Evolutionary conservation across 148 eudicot genomes (phyloP), one percentile per base, ranked within the genome.

Genomic region (Rhododendron williamsianum): DNA sequence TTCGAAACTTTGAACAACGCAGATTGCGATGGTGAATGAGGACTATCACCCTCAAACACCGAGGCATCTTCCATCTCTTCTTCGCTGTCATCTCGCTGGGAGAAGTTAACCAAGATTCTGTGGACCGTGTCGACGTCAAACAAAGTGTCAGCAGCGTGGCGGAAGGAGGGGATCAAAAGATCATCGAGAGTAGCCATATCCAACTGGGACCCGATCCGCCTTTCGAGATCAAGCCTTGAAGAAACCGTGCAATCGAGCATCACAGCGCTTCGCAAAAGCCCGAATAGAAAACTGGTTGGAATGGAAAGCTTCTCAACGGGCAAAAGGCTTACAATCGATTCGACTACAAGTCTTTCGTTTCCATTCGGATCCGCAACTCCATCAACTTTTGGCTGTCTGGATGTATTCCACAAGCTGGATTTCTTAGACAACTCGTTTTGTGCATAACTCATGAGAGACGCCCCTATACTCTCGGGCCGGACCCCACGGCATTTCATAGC

Each of bases 401-500:
- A 56, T 43, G 79, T 80, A 84, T 91, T 92, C 94, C 93, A 92
- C 25, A 87, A 85, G 83, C 90, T 89, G 56, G 93, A 90, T 87
- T 91, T 93, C 76, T 93, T 96, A 0, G 92, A 90, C 84, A 97
- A 73, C 87, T 93, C 95, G 79, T 91, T 92, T 45, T 94, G 91
- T 6, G 99, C 98, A 80, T 95, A 97, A 35, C 89, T 94, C 65
- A 94, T 88, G 15, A 97, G 95, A 1, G 98, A 94, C 15, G 96
- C 94, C 0, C 95, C 98, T 6, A 97, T 92, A 82, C 98, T 97
- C 84, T 97, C 99, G 1, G 99, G 95, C 58, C 98, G 85, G 12
- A 97, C 98, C 27, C 99, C 99, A 82, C 98, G 91, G 38, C 98
- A 97, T 88, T 95, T 97, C 94, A 97, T 94, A 16, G 99, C 98